Evolutionary conservation across 2,329 filamentous ascomycete genomes (phyloP).

Genomic region (Fusarium nanum): DNA sequence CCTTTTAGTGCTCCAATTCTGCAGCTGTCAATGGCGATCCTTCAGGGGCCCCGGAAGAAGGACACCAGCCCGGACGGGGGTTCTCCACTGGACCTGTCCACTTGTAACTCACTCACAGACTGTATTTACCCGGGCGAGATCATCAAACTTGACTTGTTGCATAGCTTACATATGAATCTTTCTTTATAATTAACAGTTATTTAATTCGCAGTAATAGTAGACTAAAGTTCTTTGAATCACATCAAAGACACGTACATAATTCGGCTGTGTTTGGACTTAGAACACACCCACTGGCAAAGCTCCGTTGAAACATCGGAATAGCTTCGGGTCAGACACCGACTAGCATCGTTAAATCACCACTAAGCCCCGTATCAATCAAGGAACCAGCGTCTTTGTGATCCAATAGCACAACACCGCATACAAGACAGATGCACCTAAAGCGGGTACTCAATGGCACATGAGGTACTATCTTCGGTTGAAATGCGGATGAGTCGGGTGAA

Average conservation of each 20-base stretch:
- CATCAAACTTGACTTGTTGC: background rate
- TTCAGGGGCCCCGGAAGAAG: conserved; percentile 28
- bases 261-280: background rate
- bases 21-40: conserved; percentile 41
- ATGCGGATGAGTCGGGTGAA: conserved; percentile 27
- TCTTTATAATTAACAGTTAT: fast-evolving
- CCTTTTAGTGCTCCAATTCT: conserved; percentile 27
- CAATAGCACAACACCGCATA: conserved; percentile 40
- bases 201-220: fast-evolving
- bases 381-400: conserved; percentile 19
- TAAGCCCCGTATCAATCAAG: conserved; percentile 18
- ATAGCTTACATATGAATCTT: background rate
- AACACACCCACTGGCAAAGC: conserved; percentile 15
- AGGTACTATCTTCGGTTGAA: conserved; percentile 36
- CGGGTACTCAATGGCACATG: conserved; percentile 39
- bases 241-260: background rate
- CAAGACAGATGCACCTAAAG: conserved; percentile 31
- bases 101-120: background rate
- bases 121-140: conserved; percentile 10
- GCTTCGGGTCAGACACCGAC: conserved; percentile 18
- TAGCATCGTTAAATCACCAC: conserved; percentile 10
- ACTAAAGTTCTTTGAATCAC: background rate
- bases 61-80: background rate
- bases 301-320: conserved; percentile 32
- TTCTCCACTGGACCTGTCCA: background rate